Percentiles rank a stretch among this genome's conserved stretches.
Conservation (phyloP, 1,284 basidiomycete species). For the Fomitopsis palustris region DNA sequence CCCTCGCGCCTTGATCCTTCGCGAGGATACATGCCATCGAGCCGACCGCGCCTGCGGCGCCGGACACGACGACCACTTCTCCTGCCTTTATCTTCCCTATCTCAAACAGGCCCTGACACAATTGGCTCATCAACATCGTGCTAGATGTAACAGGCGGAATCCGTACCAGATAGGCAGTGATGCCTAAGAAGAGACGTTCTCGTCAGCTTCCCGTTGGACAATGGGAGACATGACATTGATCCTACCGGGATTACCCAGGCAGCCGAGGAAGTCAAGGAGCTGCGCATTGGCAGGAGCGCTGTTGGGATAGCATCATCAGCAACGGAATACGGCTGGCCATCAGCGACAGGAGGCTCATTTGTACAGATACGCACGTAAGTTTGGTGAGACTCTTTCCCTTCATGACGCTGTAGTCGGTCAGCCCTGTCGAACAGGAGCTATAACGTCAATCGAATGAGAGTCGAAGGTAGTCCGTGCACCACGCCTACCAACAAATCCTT, state of each 20-base stretch:
- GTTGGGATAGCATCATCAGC: constrained; percentile 19
- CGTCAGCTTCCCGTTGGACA: not conserved
- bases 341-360: no score
- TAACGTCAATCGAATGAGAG: constrained; percentile 59
- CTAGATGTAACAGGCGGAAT: no score
- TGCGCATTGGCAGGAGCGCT: constrained; percentile 49
- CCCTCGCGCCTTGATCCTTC: constrained; percentile 69
- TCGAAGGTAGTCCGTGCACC: no score
- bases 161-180: constrained; percentile 81
- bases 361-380: constrained; percentile 41
- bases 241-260: constrained; percentile 65
- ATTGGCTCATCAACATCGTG: no score
- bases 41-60: constrained; percentile 86
- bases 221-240: not conserved
- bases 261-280: constrained; percentile 73
- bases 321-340: no score
- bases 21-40: constrained; percentile 75
- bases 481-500: constrained; percentile 47
- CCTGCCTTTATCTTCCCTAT: constrained; percentile 77
- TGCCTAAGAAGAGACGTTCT: constrained; percentile 42
- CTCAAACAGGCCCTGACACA: constrained; percentile 79
- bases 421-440: constrained; percentile 17
- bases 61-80: constrained; percentile 82
- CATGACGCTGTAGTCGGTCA: constrained; percentile 59
- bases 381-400: constrained; percentile 52